Evolutionary conservation across 257 asterid genomes (phyloP).

Genomic region (Anisodus tanguticus): DNA sequence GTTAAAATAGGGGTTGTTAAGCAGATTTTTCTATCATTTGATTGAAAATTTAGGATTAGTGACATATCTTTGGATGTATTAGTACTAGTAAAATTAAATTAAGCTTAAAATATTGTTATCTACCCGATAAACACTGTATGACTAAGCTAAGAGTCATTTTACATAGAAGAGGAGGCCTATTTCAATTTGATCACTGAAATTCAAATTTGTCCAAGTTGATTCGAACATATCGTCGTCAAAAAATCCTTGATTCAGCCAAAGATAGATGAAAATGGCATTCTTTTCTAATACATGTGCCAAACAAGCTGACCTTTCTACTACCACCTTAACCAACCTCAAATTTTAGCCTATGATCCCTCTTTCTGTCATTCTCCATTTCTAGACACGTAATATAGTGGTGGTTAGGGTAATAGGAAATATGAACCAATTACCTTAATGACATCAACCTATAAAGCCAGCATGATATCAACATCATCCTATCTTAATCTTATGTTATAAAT

Average conservation of each 20-base stretch:
- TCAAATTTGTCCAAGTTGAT: no score
- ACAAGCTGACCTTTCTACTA: conserved; percentile 30
- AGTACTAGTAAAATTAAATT: not conserved
- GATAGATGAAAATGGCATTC: not conserved
- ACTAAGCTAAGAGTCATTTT: no score
- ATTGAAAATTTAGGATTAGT: not conserved
- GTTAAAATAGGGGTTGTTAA: no score
- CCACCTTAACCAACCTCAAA: not conserved
- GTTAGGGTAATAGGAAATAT: conserved; percentile 27
- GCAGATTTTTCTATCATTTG: no score
- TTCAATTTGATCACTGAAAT: no score
- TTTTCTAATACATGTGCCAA: conserved; percentile 26
- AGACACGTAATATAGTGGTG: conserved; percentile 27
- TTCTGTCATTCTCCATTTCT: conserved; percentile 18
- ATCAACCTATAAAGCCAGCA: conserved; percentile 28
- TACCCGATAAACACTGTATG: no score
- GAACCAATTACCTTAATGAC: conserved; percentile 22
- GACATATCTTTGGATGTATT: not conserved
- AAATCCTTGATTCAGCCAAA: not conserved
- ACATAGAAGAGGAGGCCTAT: no score
- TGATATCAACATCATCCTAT: conserved; percentile 16
- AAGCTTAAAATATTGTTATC: no score
- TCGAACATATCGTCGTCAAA: no score
- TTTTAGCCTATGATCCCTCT: not conserved
- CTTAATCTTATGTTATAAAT: not conserved